Base-by-base conservation (phyloP, 2,329 filamentous ascomycete species). In the Colletotrichum sp. region DNA sequence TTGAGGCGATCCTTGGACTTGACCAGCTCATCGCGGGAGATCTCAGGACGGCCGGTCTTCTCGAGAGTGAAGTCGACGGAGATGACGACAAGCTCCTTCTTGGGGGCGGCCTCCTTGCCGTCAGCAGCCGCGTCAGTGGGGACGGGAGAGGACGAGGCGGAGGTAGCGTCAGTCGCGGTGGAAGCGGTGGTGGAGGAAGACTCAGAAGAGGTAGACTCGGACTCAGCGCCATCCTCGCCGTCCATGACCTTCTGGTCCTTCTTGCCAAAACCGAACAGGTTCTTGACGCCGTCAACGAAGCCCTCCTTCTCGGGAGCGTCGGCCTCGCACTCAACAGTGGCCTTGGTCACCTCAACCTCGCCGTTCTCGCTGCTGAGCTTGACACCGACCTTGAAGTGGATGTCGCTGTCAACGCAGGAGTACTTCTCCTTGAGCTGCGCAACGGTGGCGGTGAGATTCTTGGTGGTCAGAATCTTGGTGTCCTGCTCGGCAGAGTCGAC, bases 231-330 rank as follows among this genome's bases (percentile, higher is more conserved):
- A n/a, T 84, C 88, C 70, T 90, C 91, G 26, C 87, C 89, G 65
- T 93, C 94, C 39, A 98, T 83, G 7, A 90, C 89, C 85, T 98
- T 94, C 72, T 96, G 95, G 36, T 94, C 94, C 86, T 98, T 98
- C 81, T 95, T 95, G 30, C 96, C 97, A 82, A 99, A 96, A 8
- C 97, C 97, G 82, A 99, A 98, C 77, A 98, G 91, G 78, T 96
- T 98, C 89, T 99, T 99, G 79, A 99, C 95, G 59, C 95, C 96
- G 81, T 98, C 96, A 64, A 98, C 95, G 65, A 99, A 91, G 68
- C 94, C 93, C 78, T 95, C 95, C 83, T 96, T 95, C 84, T 93
- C 92, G 10, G 86, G 84, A 6, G 89, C 90, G 68, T 98, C 95
- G 30, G 94, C 91, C 83, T 98, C 95, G 82, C 97, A 99, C 83